Evolutionary conservation across 2,329 filamentous ascomycete species (phyloP), one percentile per base, ranked within the genome.

Genomic region (Didymosphaeria variabile): DNA sequence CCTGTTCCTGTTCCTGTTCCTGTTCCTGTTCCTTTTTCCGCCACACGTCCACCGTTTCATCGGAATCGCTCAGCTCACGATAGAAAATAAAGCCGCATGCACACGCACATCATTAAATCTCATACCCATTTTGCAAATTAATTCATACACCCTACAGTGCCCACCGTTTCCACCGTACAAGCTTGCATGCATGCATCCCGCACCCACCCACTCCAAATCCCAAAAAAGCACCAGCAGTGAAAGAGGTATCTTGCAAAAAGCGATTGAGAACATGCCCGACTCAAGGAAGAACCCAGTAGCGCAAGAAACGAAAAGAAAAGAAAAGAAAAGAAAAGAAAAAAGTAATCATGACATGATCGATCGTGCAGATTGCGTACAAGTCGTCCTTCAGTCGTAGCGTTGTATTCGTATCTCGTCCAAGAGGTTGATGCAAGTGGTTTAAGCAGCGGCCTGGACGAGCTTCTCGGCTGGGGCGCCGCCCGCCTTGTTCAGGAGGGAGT

Each of bases 401-500:
- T 50, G 13, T 23, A 57, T 13, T n/a, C 31, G 6, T 29, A 29
- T 29, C 32, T 31, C 9, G 34, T 19, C 17, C 42, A 15, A 38
- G 8, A 13, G 50, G 61, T 38, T n/a, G n/a, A n/a, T n/a, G n/a
- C n/a, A n/a, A n/a, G n/a, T n/a, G 38, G 56, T 23, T 65, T 67
- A 76, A 42, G 79, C 77, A 7, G 78, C 71, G 34, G 74, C 77
- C 26, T 75, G 72, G 55, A 79, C 77, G 42, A 81, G 70, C 71
- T 81, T 76, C 52, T 69, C 64, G 1, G 40, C 52, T 2, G 77
- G 74, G 17, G 72, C 75, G 15, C 72, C 76, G 54, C 78, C 75
- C 50, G 68, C 68, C 69, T 81, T 81, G 70, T 72, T 61, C 59
- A 92, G 80, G 55, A 91, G 85, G 78, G 93, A 90, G 70, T 90